Base-by-base conservation (phyloP, 768 basidiomycete genomes). In the Galerina marginata region DNA sequence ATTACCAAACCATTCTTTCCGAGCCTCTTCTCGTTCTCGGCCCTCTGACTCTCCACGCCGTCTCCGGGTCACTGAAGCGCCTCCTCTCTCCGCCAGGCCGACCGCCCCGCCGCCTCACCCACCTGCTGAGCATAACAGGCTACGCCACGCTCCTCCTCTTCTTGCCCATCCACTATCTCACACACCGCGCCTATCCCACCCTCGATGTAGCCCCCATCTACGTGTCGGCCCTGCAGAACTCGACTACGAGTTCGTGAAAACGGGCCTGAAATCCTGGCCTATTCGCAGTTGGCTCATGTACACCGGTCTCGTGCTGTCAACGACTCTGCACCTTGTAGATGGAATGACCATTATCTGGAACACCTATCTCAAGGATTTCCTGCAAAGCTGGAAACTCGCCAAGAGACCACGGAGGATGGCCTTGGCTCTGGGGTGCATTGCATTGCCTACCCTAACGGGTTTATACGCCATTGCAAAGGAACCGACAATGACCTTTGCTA, bases 191-290 rank as follows among this genome's bases (percentile, higher is more conserved):
- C 29, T 69, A 78, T 57, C 92, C 88, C 15, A 77, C 78, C 25
- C 71, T 71, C 54, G 74, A 79, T 2, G 56, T 56, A 7, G 68
- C 77, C 2, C 87, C 86, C 20, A 86, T 92, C 54, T 74, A 75
- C 48, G 72, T 2, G 77, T 94, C 23, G 85, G 88, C 14, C 92
- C 93, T 0, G 79, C 88, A 0, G 92, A 95, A 67, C 81, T 95
- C 39, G 88, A 92, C 72, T 95, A 83, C 69, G 90, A 93, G 63
- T 94, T 88, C 70, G 91, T 95, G 58, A 93, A 94, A 69, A 80
- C 83, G 5, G 90, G 85, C 2, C 72, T 94, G 40, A 77, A 79
- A 14, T 74, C 59, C 15, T 92, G 87, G 83, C 90, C 91, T 0
- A 73, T 76, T 69, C 77, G 83, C 40, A 89, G 83, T 66, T 86